Base-by-base conservation (phyloP, 805 yeast species). In the Blastobotrys attinorum region DNA sequence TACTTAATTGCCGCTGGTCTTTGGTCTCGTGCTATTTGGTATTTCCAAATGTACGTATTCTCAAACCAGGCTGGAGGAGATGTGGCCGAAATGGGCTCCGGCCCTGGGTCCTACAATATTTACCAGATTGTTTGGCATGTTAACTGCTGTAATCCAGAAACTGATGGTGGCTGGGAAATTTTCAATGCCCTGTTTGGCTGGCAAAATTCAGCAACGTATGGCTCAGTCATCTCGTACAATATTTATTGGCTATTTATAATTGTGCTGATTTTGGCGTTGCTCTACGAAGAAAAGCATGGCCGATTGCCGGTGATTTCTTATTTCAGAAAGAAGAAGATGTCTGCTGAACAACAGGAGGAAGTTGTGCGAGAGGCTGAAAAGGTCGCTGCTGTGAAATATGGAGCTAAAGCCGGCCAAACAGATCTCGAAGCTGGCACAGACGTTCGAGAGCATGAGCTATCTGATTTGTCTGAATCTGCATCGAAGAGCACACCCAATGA, bases 191-290 rank as follows among this genome's bases (percentile, higher is more conserved):
- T 90, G 45, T 71, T 90, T 51, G 98, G 97, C 50, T 90, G 98
- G 98, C 96, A 88, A 70, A 90, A 90, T 67, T 77, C 95, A 43
- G 97, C 96, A 47, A 87, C 95, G 52, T 76, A 85, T 61, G 96
- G 97, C 45, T 86, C 96, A 3, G 89, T 90, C 47, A 68, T 90
- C 43, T 77, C 89, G 39, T 90, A 90, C 72, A 88, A 87, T 68
- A 52, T 82, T 50, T 90, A 90, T 72, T 90, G 98, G 98, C 55
- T 89, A 43, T 63, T 66, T 33, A 61, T 87, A 44, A 81, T 83
- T 49, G 48, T 68, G 18, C 64, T 72, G 31, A 59, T 90, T 37
- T 42, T 59, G 15, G 64, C 81, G 53, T 77, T 90, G 87, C 66
- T 81, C 50, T 88, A 58, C 66, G 92, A 86, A 71, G 98, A 90